phyloP scores from a whole-genome alignment of 179 eudicot species.

The Camellia oleifera region DNA sequence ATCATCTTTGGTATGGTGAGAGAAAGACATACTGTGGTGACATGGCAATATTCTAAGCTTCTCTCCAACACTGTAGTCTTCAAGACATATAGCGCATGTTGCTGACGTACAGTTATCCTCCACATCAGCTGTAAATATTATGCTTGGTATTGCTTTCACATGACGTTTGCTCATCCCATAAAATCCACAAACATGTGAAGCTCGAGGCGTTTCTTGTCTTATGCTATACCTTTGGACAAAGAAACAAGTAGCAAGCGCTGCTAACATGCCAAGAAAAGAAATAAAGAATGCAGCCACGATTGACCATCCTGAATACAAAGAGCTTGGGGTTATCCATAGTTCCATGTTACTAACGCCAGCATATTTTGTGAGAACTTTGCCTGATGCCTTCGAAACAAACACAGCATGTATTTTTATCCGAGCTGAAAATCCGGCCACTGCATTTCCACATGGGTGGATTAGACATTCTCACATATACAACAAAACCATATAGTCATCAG shows the following conservation, averaged over 20 bases:
- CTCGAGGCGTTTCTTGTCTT: constrained; percentile 66
- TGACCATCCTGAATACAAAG: too few relatives aligned
- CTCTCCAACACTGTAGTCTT: constrained; percentile 81
- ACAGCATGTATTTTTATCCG: too few relatives aligned
- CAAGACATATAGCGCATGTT: constrained; percentile 90
- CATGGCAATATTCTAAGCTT: constrained; percentile 90
- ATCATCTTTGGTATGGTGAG: background rate
- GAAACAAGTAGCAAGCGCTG: constrained; percentile 40
- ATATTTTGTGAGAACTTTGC: too few relatives aligned
- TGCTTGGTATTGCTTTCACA: constrained; percentile 90
- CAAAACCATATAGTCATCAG: too few relatives aligned
- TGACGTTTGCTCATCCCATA: constrained; percentile 87
- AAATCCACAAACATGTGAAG: constrained; percentile 58
- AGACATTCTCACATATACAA: too few relatives aligned
- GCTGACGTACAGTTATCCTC: constrained; percentile 77
- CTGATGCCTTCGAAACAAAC: too few relatives aligned
- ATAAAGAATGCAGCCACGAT: too few relatives aligned
- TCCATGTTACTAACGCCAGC: too few relatives aligned
- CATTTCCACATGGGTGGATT: too few relatives aligned
- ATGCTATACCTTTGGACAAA: constrained; percentile 81
- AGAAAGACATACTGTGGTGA: constrained; percentile 69
- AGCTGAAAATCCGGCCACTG: too few relatives aligned
- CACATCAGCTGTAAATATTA: constrained; percentile 69
- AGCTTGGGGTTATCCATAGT: too few relatives aligned
- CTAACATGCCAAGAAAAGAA: too few relatives aligned